Base-by-base conservation (phyloP, 2,329 filamentous ascomycete species). In the Neonectria faginata region DNA sequence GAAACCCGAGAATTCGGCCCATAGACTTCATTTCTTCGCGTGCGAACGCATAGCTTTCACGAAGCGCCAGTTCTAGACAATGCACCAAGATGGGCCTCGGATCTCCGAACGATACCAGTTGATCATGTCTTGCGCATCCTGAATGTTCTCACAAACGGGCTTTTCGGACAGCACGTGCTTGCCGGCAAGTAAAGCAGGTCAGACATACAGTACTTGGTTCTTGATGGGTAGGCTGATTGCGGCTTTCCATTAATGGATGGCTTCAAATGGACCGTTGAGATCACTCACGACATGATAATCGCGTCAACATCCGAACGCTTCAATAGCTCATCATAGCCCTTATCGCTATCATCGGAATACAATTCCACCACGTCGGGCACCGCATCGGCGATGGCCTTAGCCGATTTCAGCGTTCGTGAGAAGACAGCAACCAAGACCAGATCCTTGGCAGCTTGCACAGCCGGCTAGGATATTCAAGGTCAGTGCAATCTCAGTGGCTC, bases 61-160 rank as follows among this genome's bases (percentile, higher is more conserved):
- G n/a, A 65, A 67, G 1, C 65, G 53, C 39, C 64, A 67, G 9
- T 67, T 67, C 36, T 67, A 62, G 11, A 57, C 65, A 44, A 67
- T 44, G n/a, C 41, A 39, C 65, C 65, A 67, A 11, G 60, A 54
- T 12, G 58, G 42, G 33, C 45, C 41, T 2, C 50, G 57, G 11
- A 60, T 33, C 25, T 60, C 58, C 10, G 53, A 33, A 9, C 20
- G 45, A 44, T 67, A 67, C 57, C 57, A 29, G 39, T 61, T 48
- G 29, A 61, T 61, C 41, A 61, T 14, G 5, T 50, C 18, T 22
- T 47, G 14, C 7, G 58, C 58, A 11, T 50, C 50, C 3, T 39
- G 20, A 6, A 31, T n/a, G 20, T 54, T 61, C 31, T 55, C 58
- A 7, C 27, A 29, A n/a, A 61, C 51, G 5, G 58, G 58, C 22